A percentile compares a stretch with the other conserved stretches of the same genome.
Conservation (phyloP, 2,329 filamentous ascomycete species). For the Fusarium pininemorale region DNA sequence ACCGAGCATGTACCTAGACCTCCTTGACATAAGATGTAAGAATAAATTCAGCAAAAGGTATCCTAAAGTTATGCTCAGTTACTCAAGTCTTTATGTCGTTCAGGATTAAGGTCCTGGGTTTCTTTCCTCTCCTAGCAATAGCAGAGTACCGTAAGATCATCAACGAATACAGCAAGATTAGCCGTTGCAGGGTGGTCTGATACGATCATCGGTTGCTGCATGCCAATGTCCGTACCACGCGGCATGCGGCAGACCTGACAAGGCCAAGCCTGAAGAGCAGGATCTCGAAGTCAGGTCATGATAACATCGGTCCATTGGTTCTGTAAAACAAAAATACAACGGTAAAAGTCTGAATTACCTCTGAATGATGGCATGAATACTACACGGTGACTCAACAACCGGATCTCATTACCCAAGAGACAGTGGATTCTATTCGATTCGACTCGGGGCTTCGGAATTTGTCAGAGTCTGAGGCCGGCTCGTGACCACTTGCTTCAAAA, state of each 20-base stretch:
- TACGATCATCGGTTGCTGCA: conserved; percentile 9
- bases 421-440: background rate
- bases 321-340: background rate
- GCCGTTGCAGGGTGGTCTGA: conserved; percentile 24
- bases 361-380: conserved; percentile 12
- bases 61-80: no score
- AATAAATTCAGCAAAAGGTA: background rate
- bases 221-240: conserved; percentile 5
- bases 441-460: conserved; percentile 2
- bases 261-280: conserved; percentile 9
- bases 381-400: background rate
- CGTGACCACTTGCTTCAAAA: conserved; percentile 23
- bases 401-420: conserved; percentile 10
- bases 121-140: background rate
- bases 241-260: background rate
- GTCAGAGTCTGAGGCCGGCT: conserved; percentile 1
- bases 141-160: background rate
- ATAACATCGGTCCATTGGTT: background rate
- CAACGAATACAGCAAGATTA: background rate
- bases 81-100: background rate
- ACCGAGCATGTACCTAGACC: background rate
- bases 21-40: background rate
- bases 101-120: background rate
- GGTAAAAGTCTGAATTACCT: background rate
- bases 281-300: background rate